phyloP scores from a whole-genome alignment of 371 early-diverging fungal species.

The Spiromyces aspiralis region DNA sequence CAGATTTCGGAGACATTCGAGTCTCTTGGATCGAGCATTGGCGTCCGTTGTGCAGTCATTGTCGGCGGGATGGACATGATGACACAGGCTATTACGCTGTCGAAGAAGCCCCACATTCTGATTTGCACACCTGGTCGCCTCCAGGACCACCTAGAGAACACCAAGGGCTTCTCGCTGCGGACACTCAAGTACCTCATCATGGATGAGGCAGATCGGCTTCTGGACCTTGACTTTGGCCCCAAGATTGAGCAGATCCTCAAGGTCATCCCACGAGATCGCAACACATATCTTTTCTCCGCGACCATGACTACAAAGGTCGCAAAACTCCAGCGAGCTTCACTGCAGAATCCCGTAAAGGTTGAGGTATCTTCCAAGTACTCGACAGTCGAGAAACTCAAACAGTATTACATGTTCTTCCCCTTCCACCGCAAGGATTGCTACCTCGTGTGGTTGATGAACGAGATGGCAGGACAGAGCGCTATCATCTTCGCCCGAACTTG shows the following conservation, averaged over 20 bases:
- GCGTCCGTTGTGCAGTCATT: conserved; percentile 84
- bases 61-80: conserved; percentile 98
- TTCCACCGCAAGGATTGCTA: conserved; percentile 90
- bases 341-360: conserved; percentile 79
- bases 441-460: conserved; percentile 80
- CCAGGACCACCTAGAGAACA: conserved; percentile 93
- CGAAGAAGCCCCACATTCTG: conserved; percentile 91
- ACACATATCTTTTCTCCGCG: conserved; percentile 91
- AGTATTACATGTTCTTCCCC: conserved; percentile 93
- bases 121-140: conserved; percentile 97
- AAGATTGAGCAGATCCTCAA: conserved; percentile 89
- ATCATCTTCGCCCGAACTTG: conserved; percentile 88
- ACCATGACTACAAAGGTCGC: conserved; percentile 95
- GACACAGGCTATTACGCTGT: conserved; percentile 79
- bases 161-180: conserved; percentile 84
- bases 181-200: conserved; percentile 82
- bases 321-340: conserved; percentile 85
- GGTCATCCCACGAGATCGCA: conserved; percentile 82
- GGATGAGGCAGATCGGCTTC: conserved; percentile 97
- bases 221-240: conserved; percentile 94
- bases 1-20: conserved; percentile 91
- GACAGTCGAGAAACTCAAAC: conserved; percentile 77
- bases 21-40: conserved; percentile 79
- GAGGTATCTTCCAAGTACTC: conserved; percentile 86
- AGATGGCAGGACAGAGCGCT: conserved; percentile 74